A percentile compares a stretch with the other conserved stretches of the same genome.
Conservation (phyloP, 1,284 basidiomycete genomes). For the Cutaneotrichosporon sp. region DNA sequence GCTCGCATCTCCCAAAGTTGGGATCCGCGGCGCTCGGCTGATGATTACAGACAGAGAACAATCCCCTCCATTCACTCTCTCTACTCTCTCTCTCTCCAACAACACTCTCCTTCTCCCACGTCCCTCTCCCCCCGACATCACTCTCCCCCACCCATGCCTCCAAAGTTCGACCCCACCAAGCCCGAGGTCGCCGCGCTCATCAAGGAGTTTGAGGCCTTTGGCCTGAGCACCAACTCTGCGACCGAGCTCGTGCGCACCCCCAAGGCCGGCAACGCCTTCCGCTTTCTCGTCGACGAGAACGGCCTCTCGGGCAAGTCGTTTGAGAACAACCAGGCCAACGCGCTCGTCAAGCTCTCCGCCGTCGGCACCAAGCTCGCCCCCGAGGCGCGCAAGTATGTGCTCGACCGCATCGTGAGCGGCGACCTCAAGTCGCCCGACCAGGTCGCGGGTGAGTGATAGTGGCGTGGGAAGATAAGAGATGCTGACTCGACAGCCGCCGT, state of each 20-base stretch:
- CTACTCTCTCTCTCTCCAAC: not conserved
- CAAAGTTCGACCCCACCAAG: slow-evolving; percentile 58
- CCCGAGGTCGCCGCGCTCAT: slow-evolving; percentile 60
- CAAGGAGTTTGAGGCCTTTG: slow-evolving; percentile 74
- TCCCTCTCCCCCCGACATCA: not conserved
- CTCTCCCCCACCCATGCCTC: slow-evolving; percentile 48
- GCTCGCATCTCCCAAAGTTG: not conserved
- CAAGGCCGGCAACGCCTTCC: slow-evolving; percentile 71
- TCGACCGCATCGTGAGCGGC: slow-evolving; percentile 69
- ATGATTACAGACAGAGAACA: slow-evolving; percentile 2
- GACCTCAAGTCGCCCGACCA: slow-evolving; percentile 82
- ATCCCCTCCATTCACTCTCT: not conserved
- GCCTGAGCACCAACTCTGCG: slow-evolving; percentile 75
- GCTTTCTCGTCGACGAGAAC: slow-evolving; percentile 67
- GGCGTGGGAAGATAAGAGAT: not conserved
- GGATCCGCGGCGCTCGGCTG: not conserved
- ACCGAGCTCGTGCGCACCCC: slow-evolving; percentile 77
- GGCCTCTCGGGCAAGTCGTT: slow-evolving; percentile 59
- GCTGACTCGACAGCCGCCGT: slow-evolving; percentile 63
- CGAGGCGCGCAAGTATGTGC: slow-evolving; percentile 66
- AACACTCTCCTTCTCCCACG: not conserved
- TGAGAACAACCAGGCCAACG: slow-evolving; percentile 77
- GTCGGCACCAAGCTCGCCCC: slow-evolving; percentile 65
- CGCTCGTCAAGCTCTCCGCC: slow-evolving; percentile 70
- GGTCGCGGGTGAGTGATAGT: slow-evolving; percentile 67